These are phyloP conservation scores for Thamnidium elegans DNA, from an alignment of 192 early-diverging fungal genomes.

Conservation along the genomic window DNA sequence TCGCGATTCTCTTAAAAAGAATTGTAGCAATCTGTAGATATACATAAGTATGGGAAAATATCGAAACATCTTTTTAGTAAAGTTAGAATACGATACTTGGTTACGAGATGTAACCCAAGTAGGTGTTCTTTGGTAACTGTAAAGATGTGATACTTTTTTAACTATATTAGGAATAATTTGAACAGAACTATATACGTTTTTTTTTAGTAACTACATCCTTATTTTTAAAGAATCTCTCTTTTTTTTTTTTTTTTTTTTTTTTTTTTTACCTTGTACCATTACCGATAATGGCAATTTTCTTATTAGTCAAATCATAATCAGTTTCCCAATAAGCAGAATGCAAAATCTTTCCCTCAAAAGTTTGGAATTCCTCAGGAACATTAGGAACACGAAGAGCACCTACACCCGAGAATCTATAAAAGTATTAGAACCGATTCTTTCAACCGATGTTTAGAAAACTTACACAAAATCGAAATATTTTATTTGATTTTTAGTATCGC, in stretches of 20 bases:
- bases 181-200: constrained; percentile 43
- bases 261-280: constrained; percentile 51
- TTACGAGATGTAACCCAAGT: constrained; percentile 42
- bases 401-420: constrained; percentile 39
- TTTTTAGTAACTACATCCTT: no score
- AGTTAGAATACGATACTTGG: constrained; percentile 30
- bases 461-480: constrained; percentile 29
- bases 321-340: constrained; percentile 57
- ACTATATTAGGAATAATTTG: constrained; percentile 48
- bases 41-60: constrained; percentile 41
- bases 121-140: constrained; percentile 50
- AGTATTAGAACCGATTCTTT: neutral
- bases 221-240: no score
- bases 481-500: neutral
- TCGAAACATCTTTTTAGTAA: constrained; percentile 39
- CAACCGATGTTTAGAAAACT: constrained; percentile 3
- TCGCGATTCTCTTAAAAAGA: neutral
- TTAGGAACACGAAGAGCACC: constrained; percentile 49
- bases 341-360: constrained; percentile 48
- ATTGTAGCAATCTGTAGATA: constrained; percentile 23
- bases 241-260: no score
- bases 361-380: constrained; percentile 46
- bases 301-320: constrained; percentile 38
- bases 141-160: constrained; percentile 37
- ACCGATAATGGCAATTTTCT: constrained; percentile 46